A percentile compares a stretch with the other conserved stretches of the same genome.
Conservation (phyloP, 345 rosid genomes). For the Salix brachista region DNA sequence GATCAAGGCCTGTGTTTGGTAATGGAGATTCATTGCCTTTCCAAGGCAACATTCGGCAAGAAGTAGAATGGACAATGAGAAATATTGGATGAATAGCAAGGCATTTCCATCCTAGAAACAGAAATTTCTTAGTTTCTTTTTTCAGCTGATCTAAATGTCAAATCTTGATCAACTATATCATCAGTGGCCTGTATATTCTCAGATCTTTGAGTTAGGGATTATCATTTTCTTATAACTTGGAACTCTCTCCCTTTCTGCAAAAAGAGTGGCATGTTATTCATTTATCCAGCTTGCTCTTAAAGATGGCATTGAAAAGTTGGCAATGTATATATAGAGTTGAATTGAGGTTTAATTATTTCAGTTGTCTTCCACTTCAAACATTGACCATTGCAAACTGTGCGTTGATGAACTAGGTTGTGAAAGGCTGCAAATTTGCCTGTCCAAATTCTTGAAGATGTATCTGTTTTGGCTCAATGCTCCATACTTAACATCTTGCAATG, state of each 20-base stretch:
- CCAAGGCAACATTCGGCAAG: slow-evolving; percentile 52
- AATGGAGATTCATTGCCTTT: slow-evolving; percentile 43
- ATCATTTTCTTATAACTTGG: neutral
- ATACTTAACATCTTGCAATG: neutral
- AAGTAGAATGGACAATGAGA: slow-evolving; percentile 70
- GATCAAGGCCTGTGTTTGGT: slow-evolving; percentile 47
- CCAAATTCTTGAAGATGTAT: neutral
- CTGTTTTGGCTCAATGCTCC: neutral
- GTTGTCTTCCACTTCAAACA: neutral
- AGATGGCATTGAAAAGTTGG: neutral
- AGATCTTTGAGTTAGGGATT: neutral
- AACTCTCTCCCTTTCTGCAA: slow-evolving; percentile 1
- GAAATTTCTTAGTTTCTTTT: slow-evolving; percentile 11
- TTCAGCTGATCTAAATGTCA: neutral
- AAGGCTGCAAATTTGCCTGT: neutral
- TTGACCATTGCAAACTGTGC: neutral
- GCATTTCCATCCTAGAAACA: slow-evolving; percentile 26
- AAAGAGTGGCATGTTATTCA: neutral
- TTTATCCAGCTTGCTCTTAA: neutral
- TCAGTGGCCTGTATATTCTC: slow-evolving; percentile 13
- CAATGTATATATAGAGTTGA: neutral
- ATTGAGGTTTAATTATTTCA: neutral
- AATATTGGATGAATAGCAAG: slow-evolving; percentile 41
- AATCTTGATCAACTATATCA: slow-evolving; percentile 8
- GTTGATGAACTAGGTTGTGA: too few species aligned